A percentile compares a stretch with the other conserved stretches of the same genome.
Conservation (phyloP, 352 stramenopile species). For the Phytophthora constricta region DNA sequence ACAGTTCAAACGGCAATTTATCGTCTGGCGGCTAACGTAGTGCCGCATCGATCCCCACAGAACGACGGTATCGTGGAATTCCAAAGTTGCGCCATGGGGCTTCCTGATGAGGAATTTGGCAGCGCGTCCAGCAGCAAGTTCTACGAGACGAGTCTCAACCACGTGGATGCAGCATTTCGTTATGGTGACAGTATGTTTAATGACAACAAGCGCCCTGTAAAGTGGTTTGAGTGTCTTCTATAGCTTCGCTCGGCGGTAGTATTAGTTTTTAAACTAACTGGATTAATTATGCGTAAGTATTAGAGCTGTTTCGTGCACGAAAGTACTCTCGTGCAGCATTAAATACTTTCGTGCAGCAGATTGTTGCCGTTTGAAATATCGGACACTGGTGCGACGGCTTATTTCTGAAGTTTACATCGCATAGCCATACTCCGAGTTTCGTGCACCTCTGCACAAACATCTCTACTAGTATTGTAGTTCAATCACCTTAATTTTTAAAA, state of each 20-base stretch:
- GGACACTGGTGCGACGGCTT: too few relatives aligned
- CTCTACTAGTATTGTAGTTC: too few relatives aligned
- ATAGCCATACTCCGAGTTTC: too few relatives aligned
- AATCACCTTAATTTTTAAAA: too few relatives aligned
- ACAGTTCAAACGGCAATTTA: constrained; percentile 37
- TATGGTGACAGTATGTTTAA: constrained; percentile 62
- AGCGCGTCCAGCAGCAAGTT: constrained; percentile 42
- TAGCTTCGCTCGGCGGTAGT: constrained; percentile 26
- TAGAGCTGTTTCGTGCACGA: too few relatives aligned
- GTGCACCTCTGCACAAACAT: too few relatives aligned
- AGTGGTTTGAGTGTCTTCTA: constrained; percentile 76
- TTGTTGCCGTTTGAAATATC: too few relatives aligned
- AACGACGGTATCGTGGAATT: constrained; percentile 65
- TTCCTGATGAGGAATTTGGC: constrained; percentile 38
- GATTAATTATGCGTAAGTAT: too few relatives aligned
- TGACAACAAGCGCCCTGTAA: constrained; percentile 59
- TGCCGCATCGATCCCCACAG: constrained; percentile 37
- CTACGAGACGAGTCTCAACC: constrained; percentile 64
- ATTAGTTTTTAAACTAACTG: too few relatives aligned
- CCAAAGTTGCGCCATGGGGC: constrained; percentile 46
- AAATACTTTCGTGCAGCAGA: too few relatives aligned
- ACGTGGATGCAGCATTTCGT: constrained; percentile 62
- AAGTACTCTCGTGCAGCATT: too few relatives aligned
- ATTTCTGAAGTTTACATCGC: too few relatives aligned
- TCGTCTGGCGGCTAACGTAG: constrained; percentile 34